Conservation (phyloP, 2,329 filamentous ascomycete species). For the Calonectria crousiana region DNA sequence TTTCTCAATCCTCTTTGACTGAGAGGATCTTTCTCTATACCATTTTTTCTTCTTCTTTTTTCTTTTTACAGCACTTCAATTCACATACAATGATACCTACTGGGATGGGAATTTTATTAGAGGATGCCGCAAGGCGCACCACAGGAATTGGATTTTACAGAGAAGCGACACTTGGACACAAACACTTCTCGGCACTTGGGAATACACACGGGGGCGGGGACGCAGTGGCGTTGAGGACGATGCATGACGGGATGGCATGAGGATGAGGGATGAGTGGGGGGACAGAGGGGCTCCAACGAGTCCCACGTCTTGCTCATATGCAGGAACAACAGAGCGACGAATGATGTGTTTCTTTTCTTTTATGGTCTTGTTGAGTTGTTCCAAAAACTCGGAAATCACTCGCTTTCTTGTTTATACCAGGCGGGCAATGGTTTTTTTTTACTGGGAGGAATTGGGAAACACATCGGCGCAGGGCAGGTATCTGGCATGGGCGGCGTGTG, state of each 20-base stretch:
- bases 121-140: conserved; percentile 57
- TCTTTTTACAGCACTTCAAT: conserved; percentile 37
- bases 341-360: conserved; percentile 29
- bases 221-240: conserved; percentile 35
- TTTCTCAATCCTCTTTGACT: conserved; percentile 31
- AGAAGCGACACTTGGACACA: conserved; percentile 48
- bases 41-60: conserved; percentile 32
- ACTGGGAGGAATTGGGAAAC: conserved; percentile 19
- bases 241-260: conserved; percentile 33
- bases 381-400: conserved; percentile 39
- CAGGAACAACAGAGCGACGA: conserved; percentile 43
- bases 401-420: conserved; percentile 43
- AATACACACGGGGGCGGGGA: conserved; percentile 34
- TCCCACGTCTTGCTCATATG: conserved; percentile 36
- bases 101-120: conserved; percentile 50
- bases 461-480: conserved; percentile 36
- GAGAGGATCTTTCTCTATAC: conserved; percentile 44
- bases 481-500: conserved; percentile 33
- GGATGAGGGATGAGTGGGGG: conserved; percentile 23
- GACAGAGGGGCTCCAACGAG: conserved; percentile 9
- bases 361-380: conserved; percentile 28
- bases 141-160: conserved; percentile 38
- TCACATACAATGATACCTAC: conserved; percentile 50
- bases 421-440: conserved; percentile 39
- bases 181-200: conserved; percentile 43